A percentile compares a stretch with the other conserved stretches of the same genome.
Evolutionary conservation across 1,139 yeast species (phyloP).

Genomic region (Blastobotrys persicus): DNA sequence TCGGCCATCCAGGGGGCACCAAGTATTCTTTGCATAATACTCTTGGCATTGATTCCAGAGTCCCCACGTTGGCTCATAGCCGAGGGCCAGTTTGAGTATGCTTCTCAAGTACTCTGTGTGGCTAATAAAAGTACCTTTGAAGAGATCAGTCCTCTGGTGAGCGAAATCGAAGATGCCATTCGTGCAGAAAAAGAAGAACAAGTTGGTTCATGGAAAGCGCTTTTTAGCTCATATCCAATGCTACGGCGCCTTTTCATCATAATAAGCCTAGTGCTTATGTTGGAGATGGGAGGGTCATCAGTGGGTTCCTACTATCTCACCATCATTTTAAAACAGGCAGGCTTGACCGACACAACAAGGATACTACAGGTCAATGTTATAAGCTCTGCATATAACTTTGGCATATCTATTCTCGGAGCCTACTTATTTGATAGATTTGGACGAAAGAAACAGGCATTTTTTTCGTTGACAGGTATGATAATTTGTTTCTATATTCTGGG

Average conservation of each 20-base stretch:
- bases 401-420: conserved; percentile 15
- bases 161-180: conserved; percentile 24
- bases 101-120: conserved; percentile 34
- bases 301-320: conserved; percentile 25
- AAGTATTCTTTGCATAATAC: not conserved
- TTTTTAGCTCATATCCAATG: conserved; percentile 37
- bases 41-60: conserved; percentile 44
- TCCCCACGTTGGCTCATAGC: conserved; percentile 76
- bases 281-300: conserved; percentile 27
- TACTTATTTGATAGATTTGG: conserved; percentile 17
- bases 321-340: conserved; percentile 22
- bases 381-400: conserved; percentile 23
- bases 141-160: conserved; percentile 20
- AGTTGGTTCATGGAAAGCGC: conserved; percentile 33
- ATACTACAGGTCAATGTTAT: conserved; percentile 20
- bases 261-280: conserved; percentile 29
- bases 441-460: conserved; percentile 39
- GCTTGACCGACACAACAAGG: conserved; percentile 21
- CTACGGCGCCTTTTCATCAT: conserved; percentile 43
- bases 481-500: conserved; percentile 28
- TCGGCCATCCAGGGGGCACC: conserved; percentile 41
- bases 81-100: conserved; percentile 61
- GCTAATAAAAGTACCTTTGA: conserved; percentile 14
- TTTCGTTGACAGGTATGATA: conserved; percentile 21
- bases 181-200: conserved; percentile 22